Conservation (phyloP, 495 filamentous ascomycete genomes). For the Daldinia concentrica region DNA sequence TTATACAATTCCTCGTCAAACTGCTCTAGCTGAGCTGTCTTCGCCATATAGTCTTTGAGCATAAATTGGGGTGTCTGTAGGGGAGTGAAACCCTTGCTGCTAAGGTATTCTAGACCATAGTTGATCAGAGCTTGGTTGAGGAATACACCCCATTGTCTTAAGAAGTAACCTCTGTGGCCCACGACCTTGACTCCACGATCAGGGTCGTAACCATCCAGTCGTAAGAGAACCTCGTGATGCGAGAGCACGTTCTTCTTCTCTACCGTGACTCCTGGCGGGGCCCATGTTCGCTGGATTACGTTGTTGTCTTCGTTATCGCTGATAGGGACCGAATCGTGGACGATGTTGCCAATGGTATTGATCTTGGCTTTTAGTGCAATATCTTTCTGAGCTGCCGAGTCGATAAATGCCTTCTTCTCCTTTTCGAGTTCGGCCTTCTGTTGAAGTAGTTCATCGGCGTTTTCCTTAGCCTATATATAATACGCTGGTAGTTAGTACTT, state of each 20-base stretch:
- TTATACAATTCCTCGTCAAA: constrained; percentile 99
- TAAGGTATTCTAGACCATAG: constrained; percentile 91
- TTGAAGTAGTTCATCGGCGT: constrained; percentile 75
- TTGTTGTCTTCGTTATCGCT: constrained; percentile 95
- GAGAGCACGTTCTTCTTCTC: constrained; percentile 78
- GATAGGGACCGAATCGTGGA: constrained; percentile 91
- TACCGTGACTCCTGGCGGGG: constrained; percentile 72
- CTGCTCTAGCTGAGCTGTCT: constrained; percentile 95
- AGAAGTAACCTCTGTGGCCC: constrained; percentile 93
- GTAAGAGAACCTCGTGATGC: constrained; percentile 92
- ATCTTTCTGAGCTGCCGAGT: constrained; percentile 78
- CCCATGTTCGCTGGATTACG: constrained; percentile 76
- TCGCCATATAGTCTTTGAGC: constrained; percentile 96
- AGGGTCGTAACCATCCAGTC: constrained; percentile 91
- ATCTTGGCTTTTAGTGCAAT: constrained; percentile 75
- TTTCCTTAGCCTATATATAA: constrained; percentile 76
- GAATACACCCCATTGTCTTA: constrained; percentile 91
- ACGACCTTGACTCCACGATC: constrained; percentile 94
- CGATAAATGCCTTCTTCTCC: constrained; percentile 79
- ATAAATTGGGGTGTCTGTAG: constrained; percentile 96
- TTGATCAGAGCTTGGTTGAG: constrained; percentile 91
- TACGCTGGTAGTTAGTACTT: constrained; percentile 8
- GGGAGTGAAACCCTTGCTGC: constrained; percentile 78
- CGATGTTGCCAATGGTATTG: constrained; percentile 89
- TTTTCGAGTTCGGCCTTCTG: constrained; percentile 80